Evolutionary conservation across 306 rosid genomes (phyloP).

Genomic region (Betula pendula): DNA sequence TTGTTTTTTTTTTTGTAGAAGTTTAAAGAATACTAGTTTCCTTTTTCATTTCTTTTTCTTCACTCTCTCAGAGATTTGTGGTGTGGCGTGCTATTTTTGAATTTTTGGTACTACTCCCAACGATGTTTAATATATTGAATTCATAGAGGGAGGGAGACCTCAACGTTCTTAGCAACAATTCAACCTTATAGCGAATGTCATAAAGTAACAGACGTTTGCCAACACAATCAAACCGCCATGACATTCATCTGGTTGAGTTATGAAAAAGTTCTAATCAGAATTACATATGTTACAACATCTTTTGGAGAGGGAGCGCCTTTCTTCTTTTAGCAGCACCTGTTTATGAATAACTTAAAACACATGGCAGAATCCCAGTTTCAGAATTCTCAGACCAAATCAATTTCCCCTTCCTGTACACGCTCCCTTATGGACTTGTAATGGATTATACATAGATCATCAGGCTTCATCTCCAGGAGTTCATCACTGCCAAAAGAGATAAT

Average conservation of each 20-base stretch:
- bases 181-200: background rate
- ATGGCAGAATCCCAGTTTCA: background rate
- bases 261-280: background rate
- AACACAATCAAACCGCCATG: background rate
- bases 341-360: background rate
- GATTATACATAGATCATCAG: conserved; percentile 59
- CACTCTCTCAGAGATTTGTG: too few species aligned
- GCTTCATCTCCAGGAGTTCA: conserved; percentile 63
- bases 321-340: background rate
- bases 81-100: too few species aligned
- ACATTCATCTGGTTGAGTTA: background rate
- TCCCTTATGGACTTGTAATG: conserved; percentile 85
- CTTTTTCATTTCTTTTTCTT: too few species aligned
- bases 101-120: too few species aligned
- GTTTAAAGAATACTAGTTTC: background rate
- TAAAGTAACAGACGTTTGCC: background rate
- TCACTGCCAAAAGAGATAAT: conserved; percentile 33
- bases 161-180: background rate
- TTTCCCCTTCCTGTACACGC: conserved; percentile 76
- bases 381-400: conserved; percentile 45
- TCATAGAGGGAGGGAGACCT: too few species aligned
- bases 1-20: background rate
- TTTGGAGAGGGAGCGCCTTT: background rate
- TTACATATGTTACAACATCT: background rate
- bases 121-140: too few species aligned